phyloP scores from a whole-genome alignment of 2,329 filamentous ascomycete genomes.

The Colletotrichum sp. region DNA sequence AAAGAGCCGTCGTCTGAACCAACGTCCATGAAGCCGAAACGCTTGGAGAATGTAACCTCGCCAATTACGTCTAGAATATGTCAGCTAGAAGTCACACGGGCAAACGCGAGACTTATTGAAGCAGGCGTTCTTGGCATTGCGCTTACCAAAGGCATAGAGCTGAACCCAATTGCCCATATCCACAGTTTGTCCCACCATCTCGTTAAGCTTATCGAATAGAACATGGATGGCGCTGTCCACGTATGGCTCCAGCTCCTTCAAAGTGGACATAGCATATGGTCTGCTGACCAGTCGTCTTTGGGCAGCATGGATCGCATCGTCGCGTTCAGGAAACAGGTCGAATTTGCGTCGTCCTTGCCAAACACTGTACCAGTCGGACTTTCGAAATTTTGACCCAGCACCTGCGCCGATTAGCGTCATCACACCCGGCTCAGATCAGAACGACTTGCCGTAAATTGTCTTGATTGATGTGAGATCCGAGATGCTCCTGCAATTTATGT shows the following conservation, averaged over 20 bases:
- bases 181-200: neutral
- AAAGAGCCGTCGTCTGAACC: slow-evolving; percentile 2
- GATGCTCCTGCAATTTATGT: neutral
- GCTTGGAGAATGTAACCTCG: slow-evolving; percentile 1
- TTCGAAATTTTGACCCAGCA: slow-evolving; percentile 2
- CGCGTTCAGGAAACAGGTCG: neutral
- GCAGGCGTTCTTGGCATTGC: neutral
- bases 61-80: neutral
- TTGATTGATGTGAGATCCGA: neutral
- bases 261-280: neutral
- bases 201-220: neutral
- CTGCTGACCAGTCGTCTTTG: neutral
- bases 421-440: neutral
- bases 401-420: neutral
- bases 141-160: slow-evolving; percentile 5
- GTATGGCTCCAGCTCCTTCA: slow-evolving; percentile 5
- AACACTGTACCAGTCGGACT: slow-evolving; percentile 1
- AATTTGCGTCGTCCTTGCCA: slow-evolving; percentile 6
- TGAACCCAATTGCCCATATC: slow-evolving; percentile 9
- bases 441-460: neutral
- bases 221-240: neutral
- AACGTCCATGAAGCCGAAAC: slow-evolving; percentile 9
- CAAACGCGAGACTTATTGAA: neutral
- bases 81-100: neutral
- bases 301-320: neutral